These are phyloP conservation scores for Dryas octopetala DNA, from an alignment of 306 rosid species.

Conservation along the genomic window DNA sequence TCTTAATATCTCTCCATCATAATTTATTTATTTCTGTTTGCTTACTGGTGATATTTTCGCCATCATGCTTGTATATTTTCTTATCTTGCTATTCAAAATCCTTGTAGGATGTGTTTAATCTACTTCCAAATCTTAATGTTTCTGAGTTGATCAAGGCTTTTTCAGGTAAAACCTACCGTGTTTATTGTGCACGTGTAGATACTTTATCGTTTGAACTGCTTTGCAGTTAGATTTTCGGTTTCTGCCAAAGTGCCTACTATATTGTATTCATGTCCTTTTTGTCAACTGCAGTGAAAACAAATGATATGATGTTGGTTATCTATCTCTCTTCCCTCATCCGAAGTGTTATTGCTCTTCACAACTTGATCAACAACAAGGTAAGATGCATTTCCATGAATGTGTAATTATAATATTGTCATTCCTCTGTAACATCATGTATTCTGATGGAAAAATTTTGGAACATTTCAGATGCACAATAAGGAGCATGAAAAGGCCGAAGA, in stretches of 20 bases:
- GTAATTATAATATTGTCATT: background rate
- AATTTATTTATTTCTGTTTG: background rate
- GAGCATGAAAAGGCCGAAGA: constrained; percentile 63
- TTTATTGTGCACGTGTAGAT: background rate
- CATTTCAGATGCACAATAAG: constrained; percentile 51
- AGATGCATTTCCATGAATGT: constrained; percentile 4
- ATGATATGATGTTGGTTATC: constrained; percentile 59
- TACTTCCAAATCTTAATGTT: constrained; percentile 59
- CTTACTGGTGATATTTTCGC: background rate
- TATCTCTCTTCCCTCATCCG: constrained; percentile 61
- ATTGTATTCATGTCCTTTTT: background rate
- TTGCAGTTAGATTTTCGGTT: background rate
- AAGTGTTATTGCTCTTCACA: constrained; percentile 61
- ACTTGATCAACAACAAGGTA: constrained; percentile 63
- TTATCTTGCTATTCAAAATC: background rate
- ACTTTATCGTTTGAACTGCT: background rate
- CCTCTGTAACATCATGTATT: background rate
- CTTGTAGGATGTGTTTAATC: constrained; percentile 56
- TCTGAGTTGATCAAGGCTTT: constrained; percentile 53
- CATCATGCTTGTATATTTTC: background rate
- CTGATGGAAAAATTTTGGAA: background rate
- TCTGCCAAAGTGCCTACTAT: background rate
- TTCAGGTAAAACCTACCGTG: constrained; percentile 31
- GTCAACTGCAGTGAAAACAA: constrained; percentile 53
- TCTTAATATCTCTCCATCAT: background rate